phyloP scores from a whole-genome alignment of 2,329 filamentous ascomycete species.

The Knoxdaviesia proteae region DNA sequence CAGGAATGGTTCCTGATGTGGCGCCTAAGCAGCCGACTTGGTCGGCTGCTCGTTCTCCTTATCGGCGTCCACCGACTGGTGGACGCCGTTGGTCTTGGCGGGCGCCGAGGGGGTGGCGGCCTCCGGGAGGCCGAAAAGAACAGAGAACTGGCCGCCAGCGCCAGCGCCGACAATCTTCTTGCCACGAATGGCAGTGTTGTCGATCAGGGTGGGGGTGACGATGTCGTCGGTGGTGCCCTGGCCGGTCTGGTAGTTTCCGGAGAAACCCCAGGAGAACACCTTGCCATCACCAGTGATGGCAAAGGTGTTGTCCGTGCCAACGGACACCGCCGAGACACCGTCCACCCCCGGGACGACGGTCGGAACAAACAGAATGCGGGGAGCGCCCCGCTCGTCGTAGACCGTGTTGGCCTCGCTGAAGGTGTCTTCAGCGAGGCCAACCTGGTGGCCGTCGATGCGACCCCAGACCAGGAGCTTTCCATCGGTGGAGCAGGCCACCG shows the following conservation, averaged over 20 bases:
- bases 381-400: slow-evolving; percentile 37
- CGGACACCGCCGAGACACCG: slow-evolving; percentile 21
- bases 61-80: slow-evolving; percentile 2
- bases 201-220: slow-evolving; percentile 32
- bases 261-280: slow-evolving; percentile 66
- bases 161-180: slow-evolving; percentile 60
- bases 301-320: slow-evolving; percentile 55
- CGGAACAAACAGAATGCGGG: slow-evolving; percentile 38
- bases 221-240: slow-evolving; percentile 49
- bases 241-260: slow-evolving; percentile 59
- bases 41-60: slow-evolving; percentile 1
- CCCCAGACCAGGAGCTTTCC: slow-evolving; percentile 41
- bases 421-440: slow-evolving; percentile 34
- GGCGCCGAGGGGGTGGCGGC: slow-evolving; percentile 7
- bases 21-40: neutral
- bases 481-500: slow-evolving; percentile 35
- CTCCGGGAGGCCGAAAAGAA: slow-evolving; percentile 28
- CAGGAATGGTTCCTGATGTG: neutral
- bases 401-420: slow-evolving; percentile 30
- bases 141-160: slow-evolving; percentile 68
- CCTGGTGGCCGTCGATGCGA: slow-evolving; percentile 28
- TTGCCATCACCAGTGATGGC: slow-evolving; percentile 49
- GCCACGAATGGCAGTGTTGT: slow-evolving; percentile 63
- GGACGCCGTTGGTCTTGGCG: slow-evolving; percentile 11
- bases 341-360: slow-evolving; percentile 11